phyloP scores from a whole-genome alignment of 768 basidiomycete genomes.

The Coprinellus aureogranulatus region DNA sequence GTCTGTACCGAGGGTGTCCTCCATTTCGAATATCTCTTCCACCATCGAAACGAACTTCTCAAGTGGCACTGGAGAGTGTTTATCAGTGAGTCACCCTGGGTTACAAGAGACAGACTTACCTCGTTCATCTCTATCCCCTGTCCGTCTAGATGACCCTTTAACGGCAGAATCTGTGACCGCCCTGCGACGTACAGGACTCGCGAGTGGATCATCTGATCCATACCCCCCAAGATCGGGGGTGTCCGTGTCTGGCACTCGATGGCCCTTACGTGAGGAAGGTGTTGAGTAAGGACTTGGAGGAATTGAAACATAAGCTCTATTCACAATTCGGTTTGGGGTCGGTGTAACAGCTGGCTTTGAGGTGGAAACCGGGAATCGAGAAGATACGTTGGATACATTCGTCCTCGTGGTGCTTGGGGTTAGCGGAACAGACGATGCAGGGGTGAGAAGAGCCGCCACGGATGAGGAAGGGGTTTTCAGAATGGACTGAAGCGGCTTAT shows the following conservation, averaged over 20 bases:
- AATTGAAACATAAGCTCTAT: slow-evolving; percentile 45
- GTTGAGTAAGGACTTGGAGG: slow-evolving; percentile 47
- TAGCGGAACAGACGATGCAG: slow-evolving; percentile 19
- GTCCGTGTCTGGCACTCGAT: slow-evolving; percentile 26
- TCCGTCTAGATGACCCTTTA: slow-evolving; percentile 55
- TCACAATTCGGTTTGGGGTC: slow-evolving; percentile 33
- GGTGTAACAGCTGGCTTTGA: slow-evolving; percentile 20
- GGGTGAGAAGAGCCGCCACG: slow-evolving; percentile 13
- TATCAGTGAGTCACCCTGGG: background rate
- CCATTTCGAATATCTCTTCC: slow-evolving; percentile 87
- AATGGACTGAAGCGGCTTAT: slow-evolving; percentile 25
- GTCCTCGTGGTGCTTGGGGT: slow-evolving; percentile 28
- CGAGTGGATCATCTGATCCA: slow-evolving; percentile 47
- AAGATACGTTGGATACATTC: slow-evolving; percentile 16
- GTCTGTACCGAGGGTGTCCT: slow-evolving; percentile 49
- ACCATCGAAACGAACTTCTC: slow-evolving; percentile 76
- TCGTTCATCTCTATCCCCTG: slow-evolving; percentile 76
- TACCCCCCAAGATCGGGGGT: slow-evolving; percentile 53
- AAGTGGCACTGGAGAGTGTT: slow-evolving; percentile 46
- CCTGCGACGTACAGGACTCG: slow-evolving; percentile 28
- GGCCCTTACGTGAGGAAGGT: slow-evolving; percentile 33
- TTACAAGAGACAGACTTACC: slow-evolving; percentile 37
- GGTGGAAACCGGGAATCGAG: slow-evolving; percentile 3
- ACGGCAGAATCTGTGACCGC: slow-evolving; percentile 28
- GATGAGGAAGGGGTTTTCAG: slow-evolving; percentile 17